Evolutionary conservation across 2,329 filamentous ascomycete genomes (phyloP).

Genomic region (Fusarium brachygibbosum): DNA sequence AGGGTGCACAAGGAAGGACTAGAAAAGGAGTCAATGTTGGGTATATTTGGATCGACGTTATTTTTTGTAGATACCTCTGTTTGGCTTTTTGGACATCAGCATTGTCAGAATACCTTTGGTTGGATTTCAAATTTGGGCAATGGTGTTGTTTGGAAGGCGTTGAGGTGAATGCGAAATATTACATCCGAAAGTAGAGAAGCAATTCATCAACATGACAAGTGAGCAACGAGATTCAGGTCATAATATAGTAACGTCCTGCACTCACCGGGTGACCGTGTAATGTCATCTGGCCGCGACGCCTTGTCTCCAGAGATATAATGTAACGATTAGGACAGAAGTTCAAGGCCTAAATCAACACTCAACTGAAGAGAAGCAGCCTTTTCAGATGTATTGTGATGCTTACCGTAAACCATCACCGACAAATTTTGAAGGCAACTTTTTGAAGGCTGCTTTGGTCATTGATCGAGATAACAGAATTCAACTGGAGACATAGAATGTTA

Average conservation of each 20-base stretch:
- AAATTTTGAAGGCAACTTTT: neutral
- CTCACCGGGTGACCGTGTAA: fast-evolving
- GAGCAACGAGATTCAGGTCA: neutral
- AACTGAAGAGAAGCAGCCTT: too few species aligned
- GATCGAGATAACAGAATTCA: neutral
- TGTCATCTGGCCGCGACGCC: neutral
- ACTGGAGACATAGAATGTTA: neutral
- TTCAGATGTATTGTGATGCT: too few species aligned
- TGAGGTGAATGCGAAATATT: conserved; percentile 1
- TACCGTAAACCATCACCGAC: neutral
- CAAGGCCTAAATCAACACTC: too few species aligned
- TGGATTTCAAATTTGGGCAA: conserved; percentile 6
- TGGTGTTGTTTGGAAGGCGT: conserved; percentile 10
- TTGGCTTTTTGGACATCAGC: conserved; percentile 4
- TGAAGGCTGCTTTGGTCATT: neutral
- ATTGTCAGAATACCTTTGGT: conserved; percentile 7
- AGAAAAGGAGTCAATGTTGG: neutral
- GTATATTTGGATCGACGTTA: neutral
- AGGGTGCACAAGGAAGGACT: neutral
- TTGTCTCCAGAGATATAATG: neutral
- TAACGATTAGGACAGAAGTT: neutral
- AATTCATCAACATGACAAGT: too few species aligned
- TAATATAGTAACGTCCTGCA: too few species aligned
- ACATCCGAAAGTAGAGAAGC: neutral
- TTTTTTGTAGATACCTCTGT: conserved; percentile 12